Evolutionary conservation across 2,329 filamentous ascomycete species (phyloP).

Genomic region (Neocucurbitaria cava): DNA sequence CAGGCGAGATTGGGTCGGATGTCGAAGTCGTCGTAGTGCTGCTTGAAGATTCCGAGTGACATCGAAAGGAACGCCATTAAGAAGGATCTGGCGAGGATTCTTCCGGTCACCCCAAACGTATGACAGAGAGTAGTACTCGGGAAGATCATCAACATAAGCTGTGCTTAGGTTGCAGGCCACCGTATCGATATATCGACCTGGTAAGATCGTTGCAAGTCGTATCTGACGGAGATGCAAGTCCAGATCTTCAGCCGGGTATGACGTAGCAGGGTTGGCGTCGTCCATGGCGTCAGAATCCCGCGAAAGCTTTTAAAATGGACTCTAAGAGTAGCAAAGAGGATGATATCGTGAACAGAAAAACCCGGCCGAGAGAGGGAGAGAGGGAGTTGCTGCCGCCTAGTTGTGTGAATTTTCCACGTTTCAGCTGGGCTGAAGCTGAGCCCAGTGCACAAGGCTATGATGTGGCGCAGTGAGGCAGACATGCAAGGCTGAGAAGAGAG

Average conservation of each 20-base stretch:
- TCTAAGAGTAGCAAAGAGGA: no score
- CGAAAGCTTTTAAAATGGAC: no score
- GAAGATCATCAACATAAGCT: neutral
- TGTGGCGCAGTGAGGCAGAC: no score
- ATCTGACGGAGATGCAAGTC: neutral
- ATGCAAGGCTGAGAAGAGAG: no score
- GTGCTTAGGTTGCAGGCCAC: neutral
- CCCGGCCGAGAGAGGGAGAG: no score
- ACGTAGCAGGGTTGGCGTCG: neutral
- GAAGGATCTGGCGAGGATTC: neutral
- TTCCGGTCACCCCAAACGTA: slow-evolving; percentile 1
- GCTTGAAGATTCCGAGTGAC: neutral
- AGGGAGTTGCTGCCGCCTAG: no score
- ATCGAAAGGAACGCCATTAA: neutral
- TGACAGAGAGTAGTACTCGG: neutral
- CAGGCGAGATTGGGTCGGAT: neutral
- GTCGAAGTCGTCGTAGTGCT: slow-evolving; percentile 1
- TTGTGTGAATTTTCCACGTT: no score
- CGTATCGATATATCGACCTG: neutral
- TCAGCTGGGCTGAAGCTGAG: no score
- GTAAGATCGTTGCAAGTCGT: neutral
- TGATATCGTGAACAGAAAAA: no score
- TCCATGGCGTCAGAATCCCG: neutral
- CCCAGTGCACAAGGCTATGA: no score
- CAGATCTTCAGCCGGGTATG: neutral